Base-by-base conservation (phyloP, 2,329 filamentous ascomycete genomes). In the Saccharata proteae region DNA sequence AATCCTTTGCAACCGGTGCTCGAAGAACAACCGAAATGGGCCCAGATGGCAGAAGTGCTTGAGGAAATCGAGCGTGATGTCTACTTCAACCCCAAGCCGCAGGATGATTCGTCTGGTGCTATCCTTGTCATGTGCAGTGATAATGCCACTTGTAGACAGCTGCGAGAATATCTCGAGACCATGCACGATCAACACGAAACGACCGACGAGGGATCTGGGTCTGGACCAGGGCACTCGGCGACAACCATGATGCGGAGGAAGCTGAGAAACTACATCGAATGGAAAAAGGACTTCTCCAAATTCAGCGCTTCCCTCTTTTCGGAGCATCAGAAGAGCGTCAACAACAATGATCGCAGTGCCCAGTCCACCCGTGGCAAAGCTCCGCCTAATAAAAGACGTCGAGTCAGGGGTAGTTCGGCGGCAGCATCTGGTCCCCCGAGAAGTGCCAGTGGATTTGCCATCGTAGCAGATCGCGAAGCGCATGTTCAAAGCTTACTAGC, bases 121-220 rank as follows among this genome's bases (percentile, higher is more conserved):
- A 84, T 93, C 29, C 62, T 98, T 19, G 83, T 98, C 51, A 96
- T 98, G 90, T 96, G 88, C 49, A 78, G 79, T 16, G 88, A 93
- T 46, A 75, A 81, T 35, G 74, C 77, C 34, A 93, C 84, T 6
- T 93, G 83, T 48, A 72, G 80, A 10, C 90, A 98, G 46, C 64
- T 98, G 24, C 75, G 84, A 40, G 88, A 96, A 51, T 96, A 88
- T 50, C 61, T 98, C 13, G 80, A 93, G 51, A 85, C 75, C 5
- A 94, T 93, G 84, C 74, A 92, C 48, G 44, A 47, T 20, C 41
- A 42, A 4, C 39, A 62, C 5, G 53, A 57, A 4, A 57, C 64
- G 4, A 60, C 67, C 4, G 65, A 67, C 3, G 59, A 61, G 2
- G n/a, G n/a, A n/a, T n/a, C n/a, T n/a, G n/a, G n/a, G n/a, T n/a